phyloP scores from a whole-genome alignment of 148 eudicot genomes.

The Fagopyrum homotropicum region DNA sequence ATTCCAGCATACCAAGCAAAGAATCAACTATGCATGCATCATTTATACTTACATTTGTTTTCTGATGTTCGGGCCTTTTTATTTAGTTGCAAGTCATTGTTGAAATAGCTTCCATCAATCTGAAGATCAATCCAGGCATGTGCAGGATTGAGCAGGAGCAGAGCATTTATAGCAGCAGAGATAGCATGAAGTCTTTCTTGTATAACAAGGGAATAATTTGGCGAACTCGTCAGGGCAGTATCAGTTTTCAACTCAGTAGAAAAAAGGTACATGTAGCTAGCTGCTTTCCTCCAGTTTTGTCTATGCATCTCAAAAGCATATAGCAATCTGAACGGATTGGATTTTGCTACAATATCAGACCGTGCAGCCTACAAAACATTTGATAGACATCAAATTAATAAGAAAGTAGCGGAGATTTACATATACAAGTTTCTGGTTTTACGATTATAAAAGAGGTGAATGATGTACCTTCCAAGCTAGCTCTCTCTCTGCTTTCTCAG shows the following conservation, averaged over 20 bases:
- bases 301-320: constrained; percentile 95
- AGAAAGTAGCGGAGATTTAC: not conserved
- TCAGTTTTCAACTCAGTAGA: constrained; percentile 56
- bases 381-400: not conserved
- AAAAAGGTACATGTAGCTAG: constrained; percentile 72
- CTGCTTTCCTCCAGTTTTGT: constrained; percentile 95
- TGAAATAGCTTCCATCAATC: constrained; percentile 39
- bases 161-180: constrained; percentile 85
- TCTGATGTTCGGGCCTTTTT: constrained; percentile 65
- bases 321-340: constrained; percentile 76
- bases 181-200: constrained; percentile 91
- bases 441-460: not conserved
- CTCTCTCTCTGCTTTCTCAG: constrained; percentile 86
- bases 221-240: constrained; percentile 42
- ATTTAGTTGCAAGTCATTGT: constrained; percentile 51
- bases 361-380: constrained; percentile 60
- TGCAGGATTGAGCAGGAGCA: constrained; percentile 86
- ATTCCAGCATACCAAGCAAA: not conserved
- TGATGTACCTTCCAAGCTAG: constrained; percentile 77
- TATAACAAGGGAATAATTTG: constrained; percentile 45
- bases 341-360: constrained; percentile 64
- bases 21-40: not conserved
- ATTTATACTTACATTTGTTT: constrained; percentile 47
- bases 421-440: not conserved
- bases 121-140: constrained; percentile 82